Base-by-base conservation (phyloP, 129 eudicot genomes). In the Flaveria bidentis region DNA sequence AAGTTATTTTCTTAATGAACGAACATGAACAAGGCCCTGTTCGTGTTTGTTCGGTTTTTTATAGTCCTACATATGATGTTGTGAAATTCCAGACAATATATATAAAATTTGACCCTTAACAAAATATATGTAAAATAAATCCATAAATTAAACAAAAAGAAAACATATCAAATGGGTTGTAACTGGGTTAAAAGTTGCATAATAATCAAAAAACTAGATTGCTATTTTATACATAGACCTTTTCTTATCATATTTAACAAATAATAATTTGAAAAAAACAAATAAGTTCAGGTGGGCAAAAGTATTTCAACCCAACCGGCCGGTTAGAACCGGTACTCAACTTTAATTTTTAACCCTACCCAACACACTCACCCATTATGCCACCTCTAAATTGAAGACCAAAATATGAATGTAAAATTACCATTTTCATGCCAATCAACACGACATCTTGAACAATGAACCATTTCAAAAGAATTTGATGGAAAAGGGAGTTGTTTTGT, bases 401-500 rank as follows among this genome's bases (percentile, higher is more conserved):
- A 6, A 11, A 2, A 51, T 39, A 52, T 67, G 52, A 52, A 41
- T 46, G 23, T 80, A 69, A 80, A 69, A 76, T 76, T 76, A 42
- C 98, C 98, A 83, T 94, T 94, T 70, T 84, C 93, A 62, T 94
- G 97, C 89, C 89, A 94, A 81, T 94, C 98, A 84, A 94, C 97
- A 26, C 96, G 97, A 51, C 99, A 94, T 78, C 97, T 87, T 72
- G 99, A 94, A 80, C 99, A 94, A 46, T 94, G 97, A 49, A 87
- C 93, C 97, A 91, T 89, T 81, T 94, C 99, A 85, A 91, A 94
- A 2, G 97, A 89, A 67, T 80, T 79, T 63, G 85, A 63, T 8
- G 99, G 97, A 86, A 91, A 94, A 20, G 99, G 97, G 11, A 94
- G 93, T 76, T 91, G 99, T 81, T 89, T 91, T 23, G 99, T 94